Evolutionary conservation across 371 early-diverging fungal genomes (phyloP).

Genomic region (Rhizopus stolonifer): DNA sequence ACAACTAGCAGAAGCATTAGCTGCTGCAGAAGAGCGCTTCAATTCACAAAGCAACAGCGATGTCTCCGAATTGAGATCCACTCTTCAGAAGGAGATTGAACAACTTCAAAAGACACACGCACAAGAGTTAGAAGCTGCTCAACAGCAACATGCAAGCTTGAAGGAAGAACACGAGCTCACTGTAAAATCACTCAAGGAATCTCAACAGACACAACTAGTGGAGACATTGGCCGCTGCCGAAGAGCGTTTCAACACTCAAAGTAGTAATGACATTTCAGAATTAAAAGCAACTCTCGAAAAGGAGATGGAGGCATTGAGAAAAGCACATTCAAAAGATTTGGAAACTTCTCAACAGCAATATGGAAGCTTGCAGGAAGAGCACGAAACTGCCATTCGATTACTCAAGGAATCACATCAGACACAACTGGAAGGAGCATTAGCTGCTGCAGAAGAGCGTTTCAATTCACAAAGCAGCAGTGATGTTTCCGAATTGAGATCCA

Average conservation of each 20-base stretch:
- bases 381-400: neutral
- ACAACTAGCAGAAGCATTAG: constrained; percentile 4
- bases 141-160: neutral
- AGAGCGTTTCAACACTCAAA: neutral
- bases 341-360: neutral
- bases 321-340: neutral
- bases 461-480: too few relatives aligned
- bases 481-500: too few relatives aligned
- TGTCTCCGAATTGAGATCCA: neutral
- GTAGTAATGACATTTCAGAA: neutral
- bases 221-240: neutral
- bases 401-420: neutral
- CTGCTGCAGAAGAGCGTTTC: too few relatives aligned
- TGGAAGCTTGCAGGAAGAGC: neutral
- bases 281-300: constrained; percentile 2
- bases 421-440: neutral
- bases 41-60: neutral
- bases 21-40: neutral
- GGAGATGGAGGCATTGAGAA: neutral
- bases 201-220: neutral
- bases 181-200: neutral
- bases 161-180: neutral
- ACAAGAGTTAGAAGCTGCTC: neutral
- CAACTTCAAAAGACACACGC: constrained; percentile 4
- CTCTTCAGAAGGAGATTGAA: constrained; percentile 1